These are phyloP conservation scores for Salix brachista DNA, from an alignment of 345 rosid species.

Conservation along the genomic window DNA sequence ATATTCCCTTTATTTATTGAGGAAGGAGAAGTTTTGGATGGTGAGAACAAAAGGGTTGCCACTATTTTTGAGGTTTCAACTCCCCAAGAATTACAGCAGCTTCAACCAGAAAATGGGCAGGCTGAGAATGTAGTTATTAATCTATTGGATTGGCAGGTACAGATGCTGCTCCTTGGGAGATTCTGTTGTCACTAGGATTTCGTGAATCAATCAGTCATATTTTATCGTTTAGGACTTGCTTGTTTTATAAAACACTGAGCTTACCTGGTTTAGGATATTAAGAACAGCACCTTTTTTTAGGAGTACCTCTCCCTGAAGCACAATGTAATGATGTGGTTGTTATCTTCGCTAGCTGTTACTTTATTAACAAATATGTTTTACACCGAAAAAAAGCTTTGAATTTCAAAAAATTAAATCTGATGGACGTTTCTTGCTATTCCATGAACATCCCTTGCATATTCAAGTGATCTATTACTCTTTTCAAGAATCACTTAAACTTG, in stretches of 20 bases:
- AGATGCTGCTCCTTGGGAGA: background rate
- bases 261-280: background rate
- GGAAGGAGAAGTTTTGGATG: conserved; percentile 46
- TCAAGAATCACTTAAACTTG: background rate
- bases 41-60: conserved; percentile 44
- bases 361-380: background rate
- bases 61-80: conserved; percentile 50
- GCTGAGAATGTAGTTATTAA: conserved; percentile 52
- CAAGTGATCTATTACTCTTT: too few relatives aligned
- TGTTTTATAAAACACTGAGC: background rate
- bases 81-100: conserved; percentile 52
- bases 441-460: too few relatives aligned
- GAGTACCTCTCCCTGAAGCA: too few relatives aligned
- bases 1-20: conserved; percentile 53
- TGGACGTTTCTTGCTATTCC: too few relatives aligned
- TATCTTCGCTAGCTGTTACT: background rate
- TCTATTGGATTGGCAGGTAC: conserved; percentile 79
- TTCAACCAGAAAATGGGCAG: conserved; percentile 44
- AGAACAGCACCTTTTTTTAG: background rate
- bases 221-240: background rate
- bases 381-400: too few relatives aligned
- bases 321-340: background rate
- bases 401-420: too few relatives aligned
- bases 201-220: background rate
- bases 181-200: background rate